A percentile compares a stretch with the other conserved stretches of the same genome.
Conservation (phyloP, 305 asterid species). For the Salvia sclarea region DNA sequence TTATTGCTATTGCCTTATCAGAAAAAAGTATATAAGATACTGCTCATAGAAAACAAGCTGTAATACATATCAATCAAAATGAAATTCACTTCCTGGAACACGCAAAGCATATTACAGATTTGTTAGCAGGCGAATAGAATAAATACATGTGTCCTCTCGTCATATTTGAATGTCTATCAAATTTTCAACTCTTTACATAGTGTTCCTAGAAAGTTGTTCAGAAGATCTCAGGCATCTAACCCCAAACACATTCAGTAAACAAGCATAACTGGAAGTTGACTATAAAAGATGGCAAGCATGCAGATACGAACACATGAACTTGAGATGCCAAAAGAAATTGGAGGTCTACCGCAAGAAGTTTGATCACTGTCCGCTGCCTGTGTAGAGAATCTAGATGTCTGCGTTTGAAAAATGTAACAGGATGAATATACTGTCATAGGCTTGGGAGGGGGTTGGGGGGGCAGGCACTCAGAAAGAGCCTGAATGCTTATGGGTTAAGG, state of each 20-base stretch:
- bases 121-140: neutral
- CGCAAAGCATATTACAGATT: neutral
- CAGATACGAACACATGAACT: constrained; percentile 6
- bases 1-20: neutral
- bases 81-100: neutral
- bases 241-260: constrained; percentile 13
- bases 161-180: neutral
- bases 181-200: neutral
- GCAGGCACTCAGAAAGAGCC: constrained; percentile 24
- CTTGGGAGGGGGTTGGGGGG: neutral
- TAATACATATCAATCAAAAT: neutral
- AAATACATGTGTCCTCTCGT: neutral
- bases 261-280: neutral
- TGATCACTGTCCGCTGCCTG: constrained; percentile 62
- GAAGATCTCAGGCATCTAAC: neutral
- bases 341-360: constrained; percentile 71
- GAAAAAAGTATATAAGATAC: too few species aligned
- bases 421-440: constrained; percentile 24
- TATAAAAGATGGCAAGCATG: neutral
- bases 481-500: constrained; percentile 16
- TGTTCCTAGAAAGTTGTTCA: neutral
- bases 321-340: constrained; percentile 9
- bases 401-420: constrained; percentile 38
- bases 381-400: constrained; percentile 73
- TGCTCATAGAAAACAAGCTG: neutral